Conservation (phyloP, 805 yeast genomes). For the Saturnispora dispora region DNA sequence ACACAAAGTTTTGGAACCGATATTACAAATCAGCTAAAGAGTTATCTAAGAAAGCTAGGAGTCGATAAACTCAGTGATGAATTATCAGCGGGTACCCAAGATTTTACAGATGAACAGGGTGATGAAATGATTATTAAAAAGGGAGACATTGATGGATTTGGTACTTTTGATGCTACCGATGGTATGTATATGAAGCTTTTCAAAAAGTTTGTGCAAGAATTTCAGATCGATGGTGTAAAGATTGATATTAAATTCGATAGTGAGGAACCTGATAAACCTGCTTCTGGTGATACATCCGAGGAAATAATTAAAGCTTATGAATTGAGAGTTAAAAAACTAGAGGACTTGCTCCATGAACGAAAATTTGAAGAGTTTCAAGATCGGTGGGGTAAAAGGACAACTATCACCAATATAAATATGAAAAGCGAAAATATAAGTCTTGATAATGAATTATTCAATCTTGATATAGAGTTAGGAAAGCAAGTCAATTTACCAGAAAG, state of each 20-base stretch:
- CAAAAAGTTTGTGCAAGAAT: conserved; percentile 37
- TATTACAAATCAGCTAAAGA: conserved; percentile 28
- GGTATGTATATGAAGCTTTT: conserved; percentile 32
- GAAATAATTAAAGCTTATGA: conserved; percentile 55
- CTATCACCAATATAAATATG: conserved; percentile 6
- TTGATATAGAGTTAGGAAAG: conserved; percentile 18
- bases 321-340: conserved; percentile 65
- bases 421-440: conserved; percentile 1
- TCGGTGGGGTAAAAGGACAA: conserved; percentile 24
- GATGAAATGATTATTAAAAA: conserved; percentile 18
- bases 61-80: conserved; percentile 26
- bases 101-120: conserved; percentile 14
- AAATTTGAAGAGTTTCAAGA: conserved; percentile 45
- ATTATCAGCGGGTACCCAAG: conserved; percentile 26
- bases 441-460: conserved; percentile 5
- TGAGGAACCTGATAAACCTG: conserved; percentile 3
- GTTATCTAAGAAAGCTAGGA: conserved; percentile 28
- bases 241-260: conserved; percentile 23
- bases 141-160: conserved; percentile 22
- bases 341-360: conserved; percentile 66
- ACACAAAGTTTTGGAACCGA: conserved; percentile 24
- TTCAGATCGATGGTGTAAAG: conserved; percentile 32
- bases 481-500: conserved; percentile 23
- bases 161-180: conserved; percentile 24
- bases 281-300: conserved; percentile 9